These are phyloP conservation scores for Diaporthe vaccinii DNA, from an alignment of 2,329 filamentous ascomycete species.

Conservation along the genomic window DNA sequence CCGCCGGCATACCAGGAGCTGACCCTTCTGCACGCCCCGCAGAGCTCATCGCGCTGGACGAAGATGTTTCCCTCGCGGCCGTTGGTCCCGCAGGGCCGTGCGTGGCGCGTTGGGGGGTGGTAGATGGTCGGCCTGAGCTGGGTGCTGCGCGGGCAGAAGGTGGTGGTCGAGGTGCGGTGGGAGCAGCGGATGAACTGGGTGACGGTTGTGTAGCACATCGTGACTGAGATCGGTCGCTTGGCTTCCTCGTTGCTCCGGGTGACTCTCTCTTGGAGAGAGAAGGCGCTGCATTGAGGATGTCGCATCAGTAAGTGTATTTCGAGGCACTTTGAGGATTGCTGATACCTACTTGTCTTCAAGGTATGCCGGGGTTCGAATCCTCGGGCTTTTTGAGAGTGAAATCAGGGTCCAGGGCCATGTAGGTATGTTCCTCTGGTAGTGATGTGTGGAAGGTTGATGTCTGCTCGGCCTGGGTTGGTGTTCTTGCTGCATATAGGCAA, in stretches of 20 bases:
- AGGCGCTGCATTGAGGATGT: not conserved
- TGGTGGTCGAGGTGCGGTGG: not conserved
- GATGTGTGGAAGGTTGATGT: not conserved
- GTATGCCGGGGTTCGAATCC: not conserved
- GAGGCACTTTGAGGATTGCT: not conserved
- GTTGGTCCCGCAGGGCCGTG: not conserved
- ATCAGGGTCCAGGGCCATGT: too few relatives aligned
- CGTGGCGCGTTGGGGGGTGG: not conserved
- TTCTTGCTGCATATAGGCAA: not conserved
- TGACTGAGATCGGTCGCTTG: not conserved
- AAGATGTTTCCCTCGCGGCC: too few relatives aligned
- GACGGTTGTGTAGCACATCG: not conserved
- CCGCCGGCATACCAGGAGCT: not conserved
- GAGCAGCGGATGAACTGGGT: constrained; percentile 11
- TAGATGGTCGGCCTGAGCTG: not conserved
- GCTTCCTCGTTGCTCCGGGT: not conserved
- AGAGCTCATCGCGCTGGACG: constrained; percentile 8
- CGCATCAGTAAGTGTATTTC: not conserved
- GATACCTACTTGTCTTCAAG: not conserved
- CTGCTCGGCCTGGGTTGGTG: not conserved
- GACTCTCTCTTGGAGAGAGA: not conserved
- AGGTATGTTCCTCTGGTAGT: not conserved
- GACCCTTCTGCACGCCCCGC: not conserved
- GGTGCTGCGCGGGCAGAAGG: not conserved
- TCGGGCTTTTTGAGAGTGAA: not conserved